Evolutionary conservation across 2,329 filamentous ascomycete species (phyloP).

Genomic region (Westerdykella ornata): DNA sequence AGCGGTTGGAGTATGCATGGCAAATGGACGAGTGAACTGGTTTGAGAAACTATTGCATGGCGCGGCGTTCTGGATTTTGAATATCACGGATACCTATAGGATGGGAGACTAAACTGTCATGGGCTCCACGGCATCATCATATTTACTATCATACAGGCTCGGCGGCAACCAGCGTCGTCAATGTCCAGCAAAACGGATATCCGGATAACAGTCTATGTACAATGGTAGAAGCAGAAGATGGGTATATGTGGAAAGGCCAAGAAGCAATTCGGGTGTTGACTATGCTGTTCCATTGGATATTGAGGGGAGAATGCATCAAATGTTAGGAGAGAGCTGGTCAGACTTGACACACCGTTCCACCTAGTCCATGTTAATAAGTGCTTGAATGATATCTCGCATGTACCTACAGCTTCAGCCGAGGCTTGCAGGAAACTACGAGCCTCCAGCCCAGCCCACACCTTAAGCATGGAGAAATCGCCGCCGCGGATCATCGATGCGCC

Average conservation of each 20-base stretch:
- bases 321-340: constrained; percentile 79
- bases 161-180: too few species aligned
- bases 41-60: constrained; percentile 2
- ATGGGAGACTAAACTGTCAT: too few species aligned
- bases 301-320: constrained; percentile 43
- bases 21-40: constrained; percentile 74
- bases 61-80: constrained; percentile 1
- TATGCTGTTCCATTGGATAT: constrained; percentile 1
- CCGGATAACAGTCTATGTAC: too few species aligned
- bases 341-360: constrained; percentile 88
- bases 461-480: constrained; percentile 61
- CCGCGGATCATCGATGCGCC: constrained; percentile 50
- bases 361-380: constrained; percentile 35
- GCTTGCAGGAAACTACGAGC: constrained; percentile 83
- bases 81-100: too few species aligned
- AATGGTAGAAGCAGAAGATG: neutral
- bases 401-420: constrained; percentile 74
- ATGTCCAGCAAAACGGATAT: too few species aligned
- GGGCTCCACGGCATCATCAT: too few species aligned
- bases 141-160: too few species aligned
- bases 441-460: constrained; percentile 87
- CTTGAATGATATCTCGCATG: neutral
- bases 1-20: constrained; percentile 84
- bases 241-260: constrained; percentile 1
- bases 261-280: constrained; percentile 1